Evolutionary conservation across 2,329 filamentous ascomycete species (phyloP).

Genomic region (Zasmidium citrigriseum): DNA sequence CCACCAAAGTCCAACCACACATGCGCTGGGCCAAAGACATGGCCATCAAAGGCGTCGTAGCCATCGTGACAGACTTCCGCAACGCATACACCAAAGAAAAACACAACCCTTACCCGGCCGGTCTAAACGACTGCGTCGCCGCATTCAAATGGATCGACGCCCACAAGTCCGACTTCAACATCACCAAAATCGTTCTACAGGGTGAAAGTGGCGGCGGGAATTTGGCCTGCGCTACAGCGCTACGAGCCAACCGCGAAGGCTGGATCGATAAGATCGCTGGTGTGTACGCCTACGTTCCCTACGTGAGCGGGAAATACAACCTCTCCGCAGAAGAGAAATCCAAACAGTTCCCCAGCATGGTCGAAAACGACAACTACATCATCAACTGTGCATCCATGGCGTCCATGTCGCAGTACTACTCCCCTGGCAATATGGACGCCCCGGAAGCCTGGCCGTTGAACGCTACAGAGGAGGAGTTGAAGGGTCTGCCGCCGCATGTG

Average conservation of each 20-base stretch:
- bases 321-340: slow-evolving; percentile 14
- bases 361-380: slow-evolving; percentile 33
- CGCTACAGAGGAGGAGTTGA: slow-evolving; percentile 24
- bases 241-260: slow-evolving; percentile 33
- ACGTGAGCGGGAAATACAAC: slow-evolving; percentile 21
- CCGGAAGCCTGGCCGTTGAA: slow-evolving; percentile 35
- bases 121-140: slow-evolving; percentile 33
- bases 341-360: slow-evolving; percentile 22
- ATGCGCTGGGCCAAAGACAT: slow-evolving; percentile 23
- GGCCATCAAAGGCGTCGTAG: slow-evolving; percentile 22
- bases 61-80: slow-evolving; percentile 31
- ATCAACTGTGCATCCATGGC: slow-evolving; percentile 15
- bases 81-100: slow-evolving; percentile 25
- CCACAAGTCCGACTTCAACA: slow-evolving; percentile 24
- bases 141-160: slow-evolving; percentile 27
- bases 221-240: slow-evolving; percentile 28
- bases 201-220: slow-evolving; percentile 37
- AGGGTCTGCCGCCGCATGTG: slow-evolving; percentile 27
- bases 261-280: slow-evolving; percentile 29
- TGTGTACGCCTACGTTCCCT: slow-evolving; percentile 29
- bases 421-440: slow-evolving; percentile 20
- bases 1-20: slow-evolving; percentile 19
- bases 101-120: slow-evolving; percentile 32
- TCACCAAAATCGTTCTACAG: slow-evolving; percentile 31
- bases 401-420: slow-evolving; percentile 19